Conservation (phyloP, 169 alveolate species). For the Ophryocystis elektroscirrha region DNA sequence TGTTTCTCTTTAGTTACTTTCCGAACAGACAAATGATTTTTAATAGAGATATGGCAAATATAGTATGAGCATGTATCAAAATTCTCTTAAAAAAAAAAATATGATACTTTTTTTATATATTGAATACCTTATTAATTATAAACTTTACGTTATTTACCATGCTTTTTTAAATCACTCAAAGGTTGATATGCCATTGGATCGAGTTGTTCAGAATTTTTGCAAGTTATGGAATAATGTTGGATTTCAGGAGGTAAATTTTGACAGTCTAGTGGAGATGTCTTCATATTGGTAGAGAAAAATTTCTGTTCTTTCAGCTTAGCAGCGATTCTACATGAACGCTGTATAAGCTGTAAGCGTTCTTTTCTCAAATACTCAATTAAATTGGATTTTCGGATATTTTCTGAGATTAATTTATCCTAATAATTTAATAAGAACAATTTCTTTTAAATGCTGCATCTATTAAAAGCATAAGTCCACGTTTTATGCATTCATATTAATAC, state of each 20-base stretch:
- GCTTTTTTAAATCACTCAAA: no score
- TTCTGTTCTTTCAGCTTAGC: no score
- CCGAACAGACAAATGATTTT: not conserved
- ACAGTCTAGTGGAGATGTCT: not conserved
- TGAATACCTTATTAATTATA: not conserved
- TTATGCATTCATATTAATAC: not conserved
- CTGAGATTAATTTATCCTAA: no score
- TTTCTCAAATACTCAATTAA: no score
- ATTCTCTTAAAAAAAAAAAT: not conserved
- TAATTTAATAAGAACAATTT: no score
- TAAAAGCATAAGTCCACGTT: no score
- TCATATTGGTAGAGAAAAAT: no score
- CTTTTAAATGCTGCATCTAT: no score
- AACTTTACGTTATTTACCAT: not conserved
- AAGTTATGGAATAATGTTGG: not conserved
- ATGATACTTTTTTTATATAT: not conserved
- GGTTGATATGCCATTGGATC: not conserved
- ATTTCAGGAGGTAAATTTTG: not conserved
- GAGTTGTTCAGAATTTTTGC: not conserved
- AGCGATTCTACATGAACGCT: no score
- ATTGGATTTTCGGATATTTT: no score
- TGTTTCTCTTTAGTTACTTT: not conserved
- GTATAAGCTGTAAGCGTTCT: no score
- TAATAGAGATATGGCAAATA: not conserved
- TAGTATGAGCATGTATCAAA: not conserved